Percentiles rank a stretch among this genome's conserved stretches.
Conservation (phyloP, 108 stramenopile genomes). For the Cyclotella cryptica region DNA sequence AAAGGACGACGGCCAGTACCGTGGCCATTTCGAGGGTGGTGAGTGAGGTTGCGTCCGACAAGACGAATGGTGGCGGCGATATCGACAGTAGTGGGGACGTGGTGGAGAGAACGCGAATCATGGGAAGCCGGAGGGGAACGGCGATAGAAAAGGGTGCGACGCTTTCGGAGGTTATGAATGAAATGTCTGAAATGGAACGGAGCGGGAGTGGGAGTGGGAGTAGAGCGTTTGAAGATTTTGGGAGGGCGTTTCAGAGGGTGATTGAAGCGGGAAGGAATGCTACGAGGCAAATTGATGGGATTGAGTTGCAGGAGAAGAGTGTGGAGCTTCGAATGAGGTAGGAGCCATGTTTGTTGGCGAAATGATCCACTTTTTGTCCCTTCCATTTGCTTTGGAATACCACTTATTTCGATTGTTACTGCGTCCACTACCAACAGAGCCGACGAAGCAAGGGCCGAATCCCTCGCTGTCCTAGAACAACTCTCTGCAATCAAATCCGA, state of each 20-base stretch:
- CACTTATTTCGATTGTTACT: background rate
- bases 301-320: slow-evolving; percentile 68
- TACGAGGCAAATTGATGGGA: slow-evolving; percentile 57
- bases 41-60: slow-evolving; percentile 16
- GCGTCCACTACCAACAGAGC: slow-evolving; percentile 29
- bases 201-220: background rate
- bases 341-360: background rate
- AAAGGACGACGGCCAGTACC: slow-evolving; percentile 73
- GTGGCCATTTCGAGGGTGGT: slow-evolving; percentile 62
- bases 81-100: too few relatives aligned
- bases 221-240: slow-evolving; percentile 34
- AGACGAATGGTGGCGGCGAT: slow-evolving; percentile 3
- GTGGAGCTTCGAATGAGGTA: slow-evolving; percentile 42
- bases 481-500: slow-evolving; percentile 33
- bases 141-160: slow-evolving; percentile 7
- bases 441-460: slow-evolving; percentile 41
- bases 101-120: background rate
- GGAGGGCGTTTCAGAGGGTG: slow-evolving; percentile 55
- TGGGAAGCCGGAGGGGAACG: slow-evolving; percentile 9
- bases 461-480: slow-evolving; percentile 22
- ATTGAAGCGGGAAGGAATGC: slow-evolving; percentile 67
- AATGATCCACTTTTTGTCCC: background rate
- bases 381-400: background rate
- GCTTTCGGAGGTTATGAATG: slow-evolving; percentile 4
- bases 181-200: slow-evolving; percentile 2